Evolutionary conservation across 192 early-diverging fungal genomes (phyloP).

Genomic region (Spizellomyces punctatus): DNA sequence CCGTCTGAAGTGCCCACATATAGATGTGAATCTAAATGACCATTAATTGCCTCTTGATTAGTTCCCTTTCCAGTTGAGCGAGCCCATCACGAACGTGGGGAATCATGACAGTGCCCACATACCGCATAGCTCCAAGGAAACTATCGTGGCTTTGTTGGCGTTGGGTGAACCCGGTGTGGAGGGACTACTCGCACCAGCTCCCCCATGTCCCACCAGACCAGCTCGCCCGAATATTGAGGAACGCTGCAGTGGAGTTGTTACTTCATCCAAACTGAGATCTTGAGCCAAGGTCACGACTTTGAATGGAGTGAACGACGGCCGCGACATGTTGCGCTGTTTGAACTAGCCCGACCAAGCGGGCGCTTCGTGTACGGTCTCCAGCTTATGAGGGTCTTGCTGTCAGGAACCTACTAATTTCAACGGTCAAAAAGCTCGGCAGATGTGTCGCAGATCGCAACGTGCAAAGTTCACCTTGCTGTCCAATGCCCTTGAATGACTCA

Average conservation of each 20-base stretch:
- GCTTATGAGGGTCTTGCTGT: no score
- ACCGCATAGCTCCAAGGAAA: constrained; percentile 28
- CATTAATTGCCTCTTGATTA: neutral
- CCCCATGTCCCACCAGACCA: neutral
- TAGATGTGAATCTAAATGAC: constrained; percentile 62
- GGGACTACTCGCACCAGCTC: constrained; percentile 2
- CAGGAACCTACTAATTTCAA: no score
- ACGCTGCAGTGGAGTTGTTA: neutral
- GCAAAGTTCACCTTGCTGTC: no score
- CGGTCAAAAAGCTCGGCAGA: no score
- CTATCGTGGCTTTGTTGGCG: neutral
- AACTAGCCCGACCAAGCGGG: no score
- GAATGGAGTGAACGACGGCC: constrained; percentile 5
- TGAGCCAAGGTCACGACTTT: constrained; percentile 5
- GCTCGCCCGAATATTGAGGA: neutral
- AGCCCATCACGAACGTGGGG: neutral
- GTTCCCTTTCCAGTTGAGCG: neutral
- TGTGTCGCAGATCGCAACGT: no score
- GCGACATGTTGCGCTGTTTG: neutral
- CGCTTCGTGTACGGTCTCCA: no score
- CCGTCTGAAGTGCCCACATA: constrained; percentile 80
- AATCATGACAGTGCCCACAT: neutral
- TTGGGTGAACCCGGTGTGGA: constrained; percentile 8
- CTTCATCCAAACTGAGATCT: constrained; percentile 3
- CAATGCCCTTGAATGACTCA: no score